Evolutionary conservation across 768 basidiomycete genomes (phyloP).

Genomic region (Nidularia sp.): DNA sequence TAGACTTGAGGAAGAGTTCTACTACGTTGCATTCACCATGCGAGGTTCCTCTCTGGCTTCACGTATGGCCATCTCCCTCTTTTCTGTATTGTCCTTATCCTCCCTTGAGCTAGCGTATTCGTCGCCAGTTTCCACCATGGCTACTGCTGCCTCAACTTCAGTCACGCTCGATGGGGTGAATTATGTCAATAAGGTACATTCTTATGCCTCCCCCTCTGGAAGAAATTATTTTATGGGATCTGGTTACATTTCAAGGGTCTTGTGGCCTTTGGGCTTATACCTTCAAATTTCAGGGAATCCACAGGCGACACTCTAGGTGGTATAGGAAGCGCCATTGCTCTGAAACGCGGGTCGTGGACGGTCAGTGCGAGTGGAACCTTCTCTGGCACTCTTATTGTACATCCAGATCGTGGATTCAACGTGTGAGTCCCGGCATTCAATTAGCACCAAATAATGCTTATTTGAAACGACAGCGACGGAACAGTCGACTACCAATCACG

Average conservation of each 20-base stretch:
- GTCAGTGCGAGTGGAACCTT: conserved; percentile 28
- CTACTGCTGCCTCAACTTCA: too few relatives aligned
- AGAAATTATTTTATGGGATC: too few relatives aligned
- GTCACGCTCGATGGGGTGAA: too few relatives aligned
- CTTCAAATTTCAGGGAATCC: conserved; percentile 50
- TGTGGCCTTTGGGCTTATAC: conserved; percentile 60
- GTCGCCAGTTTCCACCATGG: too few relatives aligned
- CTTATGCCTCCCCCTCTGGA: too few relatives aligned
- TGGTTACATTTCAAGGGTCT: conserved; percentile 32
- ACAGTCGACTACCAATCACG: conserved; percentile 62
- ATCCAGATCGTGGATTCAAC: conserved; percentile 61
- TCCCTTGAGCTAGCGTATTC: too few relatives aligned
- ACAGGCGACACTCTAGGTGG: conserved; percentile 61
- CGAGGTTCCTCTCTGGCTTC: too few relatives aligned
- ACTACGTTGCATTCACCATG: too few relatives aligned
- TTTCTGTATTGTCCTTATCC: too few relatives aligned
- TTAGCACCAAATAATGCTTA: background rate
- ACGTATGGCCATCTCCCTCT: too few relatives aligned
- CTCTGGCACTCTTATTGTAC: conserved; percentile 47
- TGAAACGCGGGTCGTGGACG: conserved; percentile 47
- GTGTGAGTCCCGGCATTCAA: conserved; percentile 29
- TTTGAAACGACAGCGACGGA: conserved; percentile 20
- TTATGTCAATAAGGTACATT: too few relatives aligned
- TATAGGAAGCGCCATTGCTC: conserved; percentile 56
- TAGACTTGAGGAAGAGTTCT: too few relatives aligned